Base-by-base conservation (phyloP, 805 yeast genomes). In the Saturnispora quitensis region DNA sequence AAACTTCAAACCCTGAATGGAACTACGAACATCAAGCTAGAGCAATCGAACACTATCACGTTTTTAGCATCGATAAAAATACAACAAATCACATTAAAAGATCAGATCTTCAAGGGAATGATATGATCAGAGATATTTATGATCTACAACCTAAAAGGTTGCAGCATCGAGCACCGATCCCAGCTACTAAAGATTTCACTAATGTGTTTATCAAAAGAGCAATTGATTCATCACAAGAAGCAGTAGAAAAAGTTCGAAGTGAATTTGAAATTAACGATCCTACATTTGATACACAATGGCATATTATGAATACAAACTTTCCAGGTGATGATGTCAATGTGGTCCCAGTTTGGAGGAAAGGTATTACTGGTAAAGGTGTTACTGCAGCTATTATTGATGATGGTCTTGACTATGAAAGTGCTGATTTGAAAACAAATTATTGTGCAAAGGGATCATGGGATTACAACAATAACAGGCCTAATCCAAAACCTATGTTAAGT, bases 371-470 rank as follows among this genome's bases (percentile, higher is more conserved):
- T 1, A 67, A 74, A 36, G 91, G 93, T 5, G 74, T 88, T 5
- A 88, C 86, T 1, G 84, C 90, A 1, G 97, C 97, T 2, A 77
- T 93, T 40, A 85, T 93, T 0, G 99, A 93, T 67, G 99, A 93
- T 68, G 99, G 99, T 1, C 67, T 93, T 27, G 99, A 93, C 68
- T 82, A 77, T 63, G 86, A 85, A 50, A 81, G 82, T 61, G 76
- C 73, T 2, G 98, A 93, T 68, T 71, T 93, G 54, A 70, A 72
- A 31, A 79, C 73, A 40, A 86, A 84, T 59, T 93, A 84, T 65
- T 78, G 76, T 61, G 68, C 73, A 13, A 81, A 79, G 56, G 99
- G 98, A 3, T 89, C 97, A 7, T 93, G 91, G 87, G 99, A 93
- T 69, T 93, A 79, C 67, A 93, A 93, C 64, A 86, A 81, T 60